A percentile compares a stretch with the other conserved stretches of the same genome.
phyloP scores from a whole-genome alignment of 768 basidiomycete genomes.

The Lentinula guzmanii region DNA sequence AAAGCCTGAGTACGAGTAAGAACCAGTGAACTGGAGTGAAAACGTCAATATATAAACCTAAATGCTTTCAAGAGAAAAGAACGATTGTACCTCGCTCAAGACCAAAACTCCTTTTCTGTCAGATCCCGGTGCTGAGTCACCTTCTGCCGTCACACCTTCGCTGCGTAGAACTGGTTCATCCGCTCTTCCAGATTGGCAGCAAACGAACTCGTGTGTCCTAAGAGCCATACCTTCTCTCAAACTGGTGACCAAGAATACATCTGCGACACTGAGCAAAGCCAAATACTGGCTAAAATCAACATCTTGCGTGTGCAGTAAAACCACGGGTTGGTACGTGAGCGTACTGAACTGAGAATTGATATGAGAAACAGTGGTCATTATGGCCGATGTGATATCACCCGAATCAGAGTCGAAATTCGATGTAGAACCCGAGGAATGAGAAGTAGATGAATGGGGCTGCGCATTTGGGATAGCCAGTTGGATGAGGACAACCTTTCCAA shows the following conservation, averaged over 20 bases:
- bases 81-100: constrained; percentile 59
- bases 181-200: constrained; percentile 63
- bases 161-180: not conserved
- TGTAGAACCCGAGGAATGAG: not conserved
- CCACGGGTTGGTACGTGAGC: constrained; percentile 81
- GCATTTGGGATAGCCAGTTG: constrained; percentile 53
- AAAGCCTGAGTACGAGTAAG: constrained; percentile 83
- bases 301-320: constrained; percentile 81
- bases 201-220: constrained; percentile 77
- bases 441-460: not conserved
- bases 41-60: not conserved
- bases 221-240: constrained; percentile 87
- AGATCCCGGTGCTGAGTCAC: not conserved
- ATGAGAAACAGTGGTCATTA: constrained; percentile 44
- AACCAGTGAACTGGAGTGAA: constrained; percentile 70
- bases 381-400: constrained; percentile 4
- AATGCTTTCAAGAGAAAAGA: not conserved
- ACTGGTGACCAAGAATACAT: constrained; percentile 81
- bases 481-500: constrained; percentile 77
- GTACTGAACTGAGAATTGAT: constrained; percentile 82
- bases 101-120: constrained; percentile 60
- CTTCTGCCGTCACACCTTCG: constrained; percentile 17
- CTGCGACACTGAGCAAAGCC: constrained; percentile 73
- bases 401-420: not conserved
- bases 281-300: constrained; percentile 84